Evolutionary conservation across 2,329 filamentous ascomycete species (phyloP), one percentile per base, ranked within the genome.

Genomic region (Botryosphaeria dothidea): DNA sequence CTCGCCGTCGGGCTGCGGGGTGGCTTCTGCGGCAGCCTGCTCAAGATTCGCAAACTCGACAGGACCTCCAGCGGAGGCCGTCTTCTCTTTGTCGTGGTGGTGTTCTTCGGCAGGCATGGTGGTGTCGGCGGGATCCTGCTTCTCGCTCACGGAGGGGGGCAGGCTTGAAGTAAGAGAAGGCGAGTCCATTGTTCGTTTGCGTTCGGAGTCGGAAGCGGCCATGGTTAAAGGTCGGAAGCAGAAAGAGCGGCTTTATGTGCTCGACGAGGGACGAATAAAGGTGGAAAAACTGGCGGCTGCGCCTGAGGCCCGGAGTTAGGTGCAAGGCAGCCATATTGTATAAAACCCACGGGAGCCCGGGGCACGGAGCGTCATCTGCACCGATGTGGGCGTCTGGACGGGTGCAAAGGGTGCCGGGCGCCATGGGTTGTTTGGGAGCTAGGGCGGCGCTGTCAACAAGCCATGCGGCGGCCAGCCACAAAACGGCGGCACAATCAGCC

Each of bases 101-200:
- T 23, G 27, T 5, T 61, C 54, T 2, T 69, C 64, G 17, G 73
- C 71, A 34, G 72, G 70, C 65, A 71, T 58, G 36, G 67, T 72
- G 48, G 67, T 72, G 49, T 72, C 70, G 7, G 67, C 67, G 38
- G 65, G 67, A 25, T 71, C 72, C 63, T 76, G 76, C 64, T 71
- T 70, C n/a, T 74, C 73, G 11, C 68, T 34, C 8, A 71, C 60
- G 3, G 69, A 69, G 8, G 70, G 69, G 4, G 43, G 43, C 15
- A n/a, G 8, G 45, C 58, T 64, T 21, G 62, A 64, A 17, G 31
- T 45, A 15, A 27, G 58, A 21, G 58, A 62, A 11, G 45, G 43
- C 4, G 58, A 43, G 34, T 62, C 58, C 58, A 62, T 62, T 36
- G 58, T 62, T 17, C 43, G 52, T 15, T n/a, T 57, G 52, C 19